Base-by-base conservation (phyloP, 345 rosid species). In the Firmiana major region DNA sequence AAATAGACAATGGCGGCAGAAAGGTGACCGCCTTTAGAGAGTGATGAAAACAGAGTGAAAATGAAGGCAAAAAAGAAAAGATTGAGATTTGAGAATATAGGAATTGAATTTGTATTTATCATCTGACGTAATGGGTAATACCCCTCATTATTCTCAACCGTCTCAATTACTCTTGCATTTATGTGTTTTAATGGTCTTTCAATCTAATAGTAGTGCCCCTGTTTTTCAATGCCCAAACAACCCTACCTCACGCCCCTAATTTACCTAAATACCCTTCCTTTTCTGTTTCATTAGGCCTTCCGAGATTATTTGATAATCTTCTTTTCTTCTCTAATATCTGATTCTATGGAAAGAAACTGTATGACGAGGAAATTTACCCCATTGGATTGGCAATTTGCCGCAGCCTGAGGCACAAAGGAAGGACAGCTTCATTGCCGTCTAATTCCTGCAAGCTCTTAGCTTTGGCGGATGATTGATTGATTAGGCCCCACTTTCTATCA, bases 131-230 rank as follows among this genome's bases (percentile, higher is more conserved):
- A 88, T 88, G 78, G 34, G 34, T 31, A 31, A 31, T 31, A 78
- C 86, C 88, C 87, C 89, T 92, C 91, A 85, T 91, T 88, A 92
- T 92, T 90, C 92, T 92, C 98, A 92, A 93, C 91, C 74, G 97
- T 85, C 92, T 87, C 97, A 87, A 86, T 93, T 91, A 96, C 97
- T 90, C 78, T 84, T 81, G 97, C 99, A 96, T 96, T 93, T 88
- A 93, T 89, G 84, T 85, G 91, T 82, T 92, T 88, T 90, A 95
- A 89, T 89, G 90, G 82, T 81, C 84, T 81, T 89, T 85, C 90
- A 87, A 88, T 87, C 94, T 78, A 77, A 77, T 79, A 71, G 48
- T 83, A 74, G 83, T 60, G 24, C 53, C 79, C 75, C 57, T 81
- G 48, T 78, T 84, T 87, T 88, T 83, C 84, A 85, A 87, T 91